phyloP scores from a whole-genome alignment of 139 green algal species.

The Chlorella sp. region DNA sequence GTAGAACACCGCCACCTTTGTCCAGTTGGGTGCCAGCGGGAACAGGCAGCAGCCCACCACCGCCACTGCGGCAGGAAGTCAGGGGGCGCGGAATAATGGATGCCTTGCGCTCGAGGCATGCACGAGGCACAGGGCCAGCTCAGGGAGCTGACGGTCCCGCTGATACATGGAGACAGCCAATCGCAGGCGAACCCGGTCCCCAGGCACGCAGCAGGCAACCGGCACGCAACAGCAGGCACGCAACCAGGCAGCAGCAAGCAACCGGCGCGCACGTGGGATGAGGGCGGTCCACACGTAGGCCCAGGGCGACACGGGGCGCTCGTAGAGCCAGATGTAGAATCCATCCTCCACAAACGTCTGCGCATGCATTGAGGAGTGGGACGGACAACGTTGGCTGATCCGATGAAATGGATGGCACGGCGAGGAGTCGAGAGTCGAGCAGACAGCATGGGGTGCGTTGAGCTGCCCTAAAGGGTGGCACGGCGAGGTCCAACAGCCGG shows the following conservation, averaged over 20 bases:
- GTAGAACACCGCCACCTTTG: constrained; percentile 76
- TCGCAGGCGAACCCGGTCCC: no score
- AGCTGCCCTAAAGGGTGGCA: no score
- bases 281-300: constrained; percentile 58
- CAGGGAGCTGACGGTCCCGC: no score
- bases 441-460: no score
- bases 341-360: constrained; percentile 63
- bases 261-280: constrained; percentile 28
- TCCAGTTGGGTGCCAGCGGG: constrained; percentile 59
- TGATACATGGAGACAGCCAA: no score
- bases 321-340: constrained; percentile 82
- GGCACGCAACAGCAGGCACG: neutral
- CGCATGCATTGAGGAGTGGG: neutral
- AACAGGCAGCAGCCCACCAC: constrained; percentile 67
- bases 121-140: no score
- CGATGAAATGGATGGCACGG: no score
- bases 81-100: constrained; percentile 4
- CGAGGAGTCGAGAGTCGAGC: no score
- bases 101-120: no score
- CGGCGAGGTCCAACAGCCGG: no score
- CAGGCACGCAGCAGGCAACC: neutral
- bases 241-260: no score
- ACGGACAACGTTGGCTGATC: no score
- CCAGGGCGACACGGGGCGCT: constrained; percentile 68
- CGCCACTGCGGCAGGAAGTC: constrained; percentile 27